Evolutionary conservation across 768 basidiomycete species (phyloP), one percentile per base, ranked within the genome.

Genomic region (Daedaleopsis sinensis): DNA sequence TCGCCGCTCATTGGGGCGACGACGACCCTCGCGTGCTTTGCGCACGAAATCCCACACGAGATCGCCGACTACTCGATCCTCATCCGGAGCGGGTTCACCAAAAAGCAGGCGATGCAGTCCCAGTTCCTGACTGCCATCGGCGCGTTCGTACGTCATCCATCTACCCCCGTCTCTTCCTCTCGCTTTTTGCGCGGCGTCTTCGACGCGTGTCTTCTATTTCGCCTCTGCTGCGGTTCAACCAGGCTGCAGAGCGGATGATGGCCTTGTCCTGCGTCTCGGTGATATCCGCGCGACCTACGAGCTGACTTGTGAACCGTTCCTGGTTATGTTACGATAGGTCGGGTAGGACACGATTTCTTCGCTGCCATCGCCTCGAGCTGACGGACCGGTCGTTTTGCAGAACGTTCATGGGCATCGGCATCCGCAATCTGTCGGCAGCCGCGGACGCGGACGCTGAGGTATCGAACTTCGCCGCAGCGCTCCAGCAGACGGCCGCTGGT

Each of bases 1-100:
- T 93, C 91, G 37, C 94, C 94, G 3, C 79, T 94, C 59, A 93
- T 96, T 63, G 94, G 94, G 46, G 94, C 94, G 38, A 95, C 94
- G 46, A 96, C 94, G 3, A 94, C 94, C n/a, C 82, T 96, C 49
- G 94, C 94, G 24, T 96, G 94, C 71, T 96, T 96, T 70, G 93
- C 92, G 2, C 93, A 96, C 72, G 94, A 96, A 75, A 96, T 96
- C 55, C 94, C 94, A 18, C 94, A 96, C 70, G 93, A 96, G 80
- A 96, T 96, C 63, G 94, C 94, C n/a, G 94, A 96, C 72, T 96
- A 95, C 70, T 94, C 92, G n/a, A 95, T 96, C 66, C 79, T 95
- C 38, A 85, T 95, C 51, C 87, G 91, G 44, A 93, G 91, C 67
- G 94, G 94, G 4, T 95, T 96, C 72, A 91, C 89, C 27, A 96